Base-by-base conservation (phyloP, 768 basidiomycete genomes). In the Cytidiella melzeri region DNA sequence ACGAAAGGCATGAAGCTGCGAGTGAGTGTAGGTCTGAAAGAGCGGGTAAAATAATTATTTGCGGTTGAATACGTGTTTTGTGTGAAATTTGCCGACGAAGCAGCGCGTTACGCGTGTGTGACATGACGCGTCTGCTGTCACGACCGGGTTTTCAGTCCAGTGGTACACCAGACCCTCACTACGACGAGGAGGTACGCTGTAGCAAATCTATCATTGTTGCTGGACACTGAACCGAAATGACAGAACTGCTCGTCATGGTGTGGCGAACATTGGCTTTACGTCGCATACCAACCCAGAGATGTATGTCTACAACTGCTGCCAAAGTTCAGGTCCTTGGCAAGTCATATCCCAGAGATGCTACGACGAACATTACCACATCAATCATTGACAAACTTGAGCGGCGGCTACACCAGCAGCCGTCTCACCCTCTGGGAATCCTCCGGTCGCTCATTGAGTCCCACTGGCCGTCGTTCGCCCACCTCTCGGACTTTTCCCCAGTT, bases 381-480 rank as follows among this genome's bases (percentile, higher is more conserved):
- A 92, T 99, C 59, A 73, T 92, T 47, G 77, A 84, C 41, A 95
- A 93, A 66, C 70, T 95, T 34, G 74, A 82, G 9, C 73, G 83
- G 13, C 79, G 79, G 30, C 76, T 99, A 20, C 91, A 96, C 65
- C 74, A 77, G 18, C 73, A 83, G 52, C 80, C 81, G 20, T 69
- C 76, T 3, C 96, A 99, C 61, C 96, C 96, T 2, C 75, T 98
- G 46, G 79, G 77, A 64, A 97, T 89, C 47, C 80, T 98, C 39
- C 87, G 91, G 34, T 64, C 73, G 19, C 76, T 92, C 55, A 84
- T 98, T 58, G 89, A 96, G 69, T 76, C 78, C 18, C 89, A 96
- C 63, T 97, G 87, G 59, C 71, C 83, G 4, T 69, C 80, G 48
- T 92, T 83, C 65, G 68, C 81, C 12, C 81, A 86, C 53, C 68